phyloP scores from a whole-genome alignment of 1,284 basidiomycete genomes.

The Melampsora abietis-canadensis region DNA sequence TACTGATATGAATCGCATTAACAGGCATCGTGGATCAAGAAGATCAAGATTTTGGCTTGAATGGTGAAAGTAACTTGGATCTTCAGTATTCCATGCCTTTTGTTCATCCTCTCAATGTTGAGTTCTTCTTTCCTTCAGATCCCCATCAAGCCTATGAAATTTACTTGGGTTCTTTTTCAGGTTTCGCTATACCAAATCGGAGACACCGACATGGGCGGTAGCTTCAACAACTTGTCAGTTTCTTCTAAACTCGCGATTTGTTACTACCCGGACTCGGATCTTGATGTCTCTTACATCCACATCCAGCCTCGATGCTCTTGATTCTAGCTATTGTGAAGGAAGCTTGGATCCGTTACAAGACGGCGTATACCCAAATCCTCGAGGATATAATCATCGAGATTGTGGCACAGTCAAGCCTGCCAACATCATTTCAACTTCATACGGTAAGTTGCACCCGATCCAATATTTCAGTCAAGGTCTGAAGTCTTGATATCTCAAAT shows the following conservation, averaged over 20 bases:
- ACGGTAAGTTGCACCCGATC: conserved; percentile 47
- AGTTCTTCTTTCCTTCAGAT: background rate
- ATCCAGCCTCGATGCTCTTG: conserved; percentile 56
- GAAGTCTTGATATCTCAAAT: conserved; percentile 35
- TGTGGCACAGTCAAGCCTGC: conserved; percentile 61
- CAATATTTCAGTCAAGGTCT: conserved; percentile 56
- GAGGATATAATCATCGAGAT: conserved; percentile 57
- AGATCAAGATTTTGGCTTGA: conserved; percentile 55
- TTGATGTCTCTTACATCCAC: background rate
- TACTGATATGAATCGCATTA: background rate
- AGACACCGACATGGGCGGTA: conserved; percentile 53
- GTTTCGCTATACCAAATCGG: conserved; percentile 58
- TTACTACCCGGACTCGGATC: conserved; percentile 56
- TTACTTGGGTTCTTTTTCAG: conserved; percentile 1
- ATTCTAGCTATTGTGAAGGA: conserved; percentile 62
- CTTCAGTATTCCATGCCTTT: conserved; percentile 60
- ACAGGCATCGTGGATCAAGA: conserved; percentile 50
- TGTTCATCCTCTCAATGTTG: conserved; percentile 55
- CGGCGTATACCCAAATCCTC: conserved; percentile 60
- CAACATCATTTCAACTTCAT: conserved; percentile 62
- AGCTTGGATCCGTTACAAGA: conserved; percentile 61
- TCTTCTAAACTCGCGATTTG: conserved; percentile 55
- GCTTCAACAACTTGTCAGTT: conserved; percentile 45
- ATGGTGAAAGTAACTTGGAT: conserved; percentile 61
- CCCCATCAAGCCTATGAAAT: background rate